phyloP scores from a whole-genome alignment of 257 asterid genomes.

The Marsdenia floribunda region DNA sequence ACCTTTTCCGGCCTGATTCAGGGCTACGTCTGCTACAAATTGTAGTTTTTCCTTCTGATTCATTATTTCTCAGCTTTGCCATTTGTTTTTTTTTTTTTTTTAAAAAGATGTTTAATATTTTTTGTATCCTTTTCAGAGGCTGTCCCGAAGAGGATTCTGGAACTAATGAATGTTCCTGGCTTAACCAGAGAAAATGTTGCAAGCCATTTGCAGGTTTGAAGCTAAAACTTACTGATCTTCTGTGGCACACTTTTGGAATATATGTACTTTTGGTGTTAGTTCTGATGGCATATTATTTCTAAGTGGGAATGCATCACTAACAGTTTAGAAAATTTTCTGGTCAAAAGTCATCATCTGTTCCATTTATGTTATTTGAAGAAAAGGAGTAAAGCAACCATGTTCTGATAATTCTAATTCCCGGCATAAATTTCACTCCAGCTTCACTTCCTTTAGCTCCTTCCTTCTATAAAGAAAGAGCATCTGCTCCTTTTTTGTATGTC shows the following conservation, averaged over 20 bases:
- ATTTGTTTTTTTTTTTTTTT: conserved; percentile 2
- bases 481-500: not conserved
- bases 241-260: not conserved
- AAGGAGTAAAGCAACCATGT: not conserved
- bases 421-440: not conserved
- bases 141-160: conserved; percentile 84
- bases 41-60: conserved; percentile 1
- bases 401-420: not conserved
- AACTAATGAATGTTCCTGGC: conserved; percentile 87
- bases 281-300: not conserved
- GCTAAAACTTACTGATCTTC: conserved; percentile 6
- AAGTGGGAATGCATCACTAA: not conserved
- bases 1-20: not conserved
- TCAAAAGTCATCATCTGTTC: not conserved
- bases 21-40: not conserved
- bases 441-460: not conserved
- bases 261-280: not conserved
- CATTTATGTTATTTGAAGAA: not conserved
- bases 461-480: not conserved
- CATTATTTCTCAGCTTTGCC: not conserved
- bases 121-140: conserved; percentile 52
- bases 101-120: conserved; percentile 10
- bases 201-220: conserved; percentile 79
- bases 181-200: conserved; percentile 85
- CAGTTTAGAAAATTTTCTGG: not conserved